phyloP scores from a whole-genome alignment of 2,329 filamentous ascomycete genomes.

The Cladosporium austrohemisphaericum region DNA sequence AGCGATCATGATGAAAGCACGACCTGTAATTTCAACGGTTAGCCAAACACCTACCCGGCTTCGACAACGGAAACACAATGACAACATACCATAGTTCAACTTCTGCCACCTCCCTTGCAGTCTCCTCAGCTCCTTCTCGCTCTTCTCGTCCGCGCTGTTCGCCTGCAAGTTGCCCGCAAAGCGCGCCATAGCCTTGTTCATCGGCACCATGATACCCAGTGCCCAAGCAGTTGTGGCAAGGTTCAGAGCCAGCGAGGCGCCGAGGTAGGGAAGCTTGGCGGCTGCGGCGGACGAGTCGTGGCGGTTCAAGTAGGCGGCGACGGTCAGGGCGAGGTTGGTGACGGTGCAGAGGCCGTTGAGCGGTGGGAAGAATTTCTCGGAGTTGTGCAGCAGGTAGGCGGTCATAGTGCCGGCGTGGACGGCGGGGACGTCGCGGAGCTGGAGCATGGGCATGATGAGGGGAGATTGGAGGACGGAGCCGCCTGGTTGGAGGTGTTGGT shows the following conservation, averaged over 20 bases:
- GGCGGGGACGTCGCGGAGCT: constrained; percentile 24
- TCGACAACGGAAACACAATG: not conserved
- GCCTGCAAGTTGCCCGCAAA: constrained; percentile 24
- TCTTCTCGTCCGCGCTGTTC: constrained; percentile 24
- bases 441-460: constrained; percentile 31
- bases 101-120: constrained; percentile 28
- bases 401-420: constrained; percentile 27
- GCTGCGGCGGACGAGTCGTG: constrained; percentile 20
- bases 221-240: constrained; percentile 30
- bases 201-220: constrained; percentile 30
- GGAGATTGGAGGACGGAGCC: constrained; percentile 32
- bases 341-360: constrained; percentile 31
- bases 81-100: constrained; percentile 27
- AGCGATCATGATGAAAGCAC: constrained; percentile 26
- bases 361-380: constrained; percentile 31
- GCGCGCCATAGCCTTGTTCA: constrained; percentile 29
- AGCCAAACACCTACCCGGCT: not conserved
- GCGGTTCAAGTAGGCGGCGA: constrained; percentile 26
- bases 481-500: constrained; percentile 19
- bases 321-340: constrained; percentile 27
- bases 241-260: constrained; percentile 23
- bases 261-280: constrained; percentile 27
- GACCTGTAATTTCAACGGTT: constrained; percentile 17
- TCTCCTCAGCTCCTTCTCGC: constrained; percentile 28
- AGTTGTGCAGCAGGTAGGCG: constrained; percentile 29